phyloP scores from a whole-genome alignment of 163 green algal genomes.

The Chloromonas sp. region DNA sequence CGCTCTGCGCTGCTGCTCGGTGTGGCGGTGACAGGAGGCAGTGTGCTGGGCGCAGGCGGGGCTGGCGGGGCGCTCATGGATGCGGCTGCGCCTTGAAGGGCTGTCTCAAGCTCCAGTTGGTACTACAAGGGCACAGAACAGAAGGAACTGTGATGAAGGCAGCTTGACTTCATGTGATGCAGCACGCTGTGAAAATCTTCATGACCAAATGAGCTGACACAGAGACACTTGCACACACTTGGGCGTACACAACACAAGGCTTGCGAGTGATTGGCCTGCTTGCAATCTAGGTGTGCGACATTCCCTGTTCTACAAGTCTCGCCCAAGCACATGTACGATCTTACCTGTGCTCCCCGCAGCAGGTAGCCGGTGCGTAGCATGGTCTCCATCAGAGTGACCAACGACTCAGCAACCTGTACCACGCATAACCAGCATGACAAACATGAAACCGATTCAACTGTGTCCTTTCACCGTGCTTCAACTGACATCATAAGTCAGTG shows the following conservation, averaged over 20 bases:
- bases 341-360: conserved; percentile 70
- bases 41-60: not conserved
- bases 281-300: too few species aligned
- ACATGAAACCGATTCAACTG: too few species aligned
- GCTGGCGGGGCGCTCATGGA: not conserved
- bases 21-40: not conserved
- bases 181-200: too few species aligned
- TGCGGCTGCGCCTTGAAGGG: conserved; percentile 11
- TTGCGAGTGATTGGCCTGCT: too few species aligned
- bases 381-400: conserved; percentile 82
- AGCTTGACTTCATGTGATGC: too few species aligned
- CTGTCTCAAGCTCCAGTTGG: conserved; percentile 36
- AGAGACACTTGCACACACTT: too few species aligned
- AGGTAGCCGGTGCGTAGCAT: conserved; percentile 90
- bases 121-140: conserved; percentile 23
- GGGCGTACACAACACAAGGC: too few species aligned
- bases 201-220: too few species aligned
- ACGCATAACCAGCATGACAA: not conserved
- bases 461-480: not conserved
- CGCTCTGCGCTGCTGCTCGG: not conserved
- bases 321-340: too few species aligned
- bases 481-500: not conserved
- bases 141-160: too few species aligned
- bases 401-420: conserved; percentile 55
- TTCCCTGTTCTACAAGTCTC: too few species aligned